These are phyloP conservation scores for Chaetothyriales sp. DNA, from an alignment of 2,329 filamentous ascomycete genomes.

Conservation along the genomic window DNA sequence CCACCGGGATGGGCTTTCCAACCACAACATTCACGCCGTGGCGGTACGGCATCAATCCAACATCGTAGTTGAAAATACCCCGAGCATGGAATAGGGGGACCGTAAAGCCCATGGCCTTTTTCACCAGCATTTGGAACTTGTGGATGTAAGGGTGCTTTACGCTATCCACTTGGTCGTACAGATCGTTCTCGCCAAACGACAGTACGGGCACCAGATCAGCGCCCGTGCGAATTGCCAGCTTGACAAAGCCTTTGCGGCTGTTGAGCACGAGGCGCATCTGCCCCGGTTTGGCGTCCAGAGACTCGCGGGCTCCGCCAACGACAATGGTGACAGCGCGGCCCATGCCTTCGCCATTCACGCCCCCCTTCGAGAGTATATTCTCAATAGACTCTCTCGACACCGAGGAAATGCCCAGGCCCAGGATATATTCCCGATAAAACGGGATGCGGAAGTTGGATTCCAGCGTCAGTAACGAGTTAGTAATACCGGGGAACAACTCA, in stretches of 20 bases:
- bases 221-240: slow-evolving; percentile 80
- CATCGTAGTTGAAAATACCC: slow-evolving; percentile 94
- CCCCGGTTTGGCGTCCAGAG: slow-evolving; percentile 72
- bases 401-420: slow-evolving; percentile 72
- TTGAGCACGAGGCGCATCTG: slow-evolving; percentile 65
- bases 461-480: slow-evolving; percentile 83
- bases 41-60: slow-evolving; percentile 89
- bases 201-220: slow-evolving; percentile 88
- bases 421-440: slow-evolving; percentile 85
- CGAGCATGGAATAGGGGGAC: slow-evolving; percentile 79
- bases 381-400: slow-evolving; percentile 87
- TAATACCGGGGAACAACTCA: slow-evolving; percentile 84
- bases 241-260: slow-evolving; percentile 81
- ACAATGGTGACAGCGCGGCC: slow-evolving; percentile 95
- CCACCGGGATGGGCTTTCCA: slow-evolving; percentile 63
- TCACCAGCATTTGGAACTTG: slow-evolving; percentile 67
- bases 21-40: slow-evolving; percentile 79
- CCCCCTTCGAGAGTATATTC: slow-evolving; percentile 70
- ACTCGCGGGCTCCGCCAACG: slow-evolving; percentile 81
- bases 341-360: slow-evolving; percentile 65
- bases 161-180: slow-evolving; percentile 80
- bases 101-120: slow-evolving; percentile 81
- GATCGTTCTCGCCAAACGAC: slow-evolving; percentile 86
- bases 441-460: slow-evolving; percentile 92
- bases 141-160: slow-evolving; percentile 66